Percentiles rank a stretch among this genome's conserved stretches.
These are phyloP conservation scores for Backusella circina DNA, from an alignment of 192 early-diverging fungal genomes.

Conservation along the genomic window DNA sequence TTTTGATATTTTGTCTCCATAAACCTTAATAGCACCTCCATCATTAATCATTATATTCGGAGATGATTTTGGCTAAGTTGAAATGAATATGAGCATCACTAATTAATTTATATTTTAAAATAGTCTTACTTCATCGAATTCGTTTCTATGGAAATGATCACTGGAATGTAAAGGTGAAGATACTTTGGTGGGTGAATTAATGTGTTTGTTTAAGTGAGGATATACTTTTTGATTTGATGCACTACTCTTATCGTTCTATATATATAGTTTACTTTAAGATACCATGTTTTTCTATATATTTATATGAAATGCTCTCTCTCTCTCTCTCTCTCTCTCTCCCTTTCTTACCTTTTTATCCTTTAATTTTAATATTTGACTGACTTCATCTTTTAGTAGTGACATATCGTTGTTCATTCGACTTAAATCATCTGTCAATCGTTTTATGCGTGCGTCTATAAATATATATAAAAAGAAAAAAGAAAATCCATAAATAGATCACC, in stretches of 20 bases:
- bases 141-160: slow-evolving; percentile 1
- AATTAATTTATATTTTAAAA: too few relatives aligned
- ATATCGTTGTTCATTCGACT: slow-evolving; percentile 37
- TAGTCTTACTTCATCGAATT: neutral
- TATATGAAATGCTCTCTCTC: too few relatives aligned
- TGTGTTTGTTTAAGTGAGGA: slow-evolving; percentile 4
- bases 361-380: slow-evolving; percentile 35
- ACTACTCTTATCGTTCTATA: neutral
- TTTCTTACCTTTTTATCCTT: slow-evolving; percentile 45
- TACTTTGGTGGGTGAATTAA: slow-evolving; percentile 5
- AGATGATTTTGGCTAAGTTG: slow-evolving; percentile 12
- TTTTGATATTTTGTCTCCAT: slow-evolving; percentile 65
- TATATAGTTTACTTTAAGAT: neutral
- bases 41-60: slow-evolving; percentile 38
- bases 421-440: slow-evolving; percentile 40
- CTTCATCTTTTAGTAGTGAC: slow-evolving; percentile 37
- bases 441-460: slow-evolving; percentile 30
- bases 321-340: too few relatives aligned
- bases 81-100: too few relatives aligned
- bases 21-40: slow-evolving; percentile 78
- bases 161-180: neutral
- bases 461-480: neutral
- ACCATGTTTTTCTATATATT: neutral
- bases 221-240: slow-evolving; percentile 7
- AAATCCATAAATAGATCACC: neutral